Base-by-base conservation (phyloP, 116 monocot genomes). In the Phalaenopsis hybrid region DNA sequence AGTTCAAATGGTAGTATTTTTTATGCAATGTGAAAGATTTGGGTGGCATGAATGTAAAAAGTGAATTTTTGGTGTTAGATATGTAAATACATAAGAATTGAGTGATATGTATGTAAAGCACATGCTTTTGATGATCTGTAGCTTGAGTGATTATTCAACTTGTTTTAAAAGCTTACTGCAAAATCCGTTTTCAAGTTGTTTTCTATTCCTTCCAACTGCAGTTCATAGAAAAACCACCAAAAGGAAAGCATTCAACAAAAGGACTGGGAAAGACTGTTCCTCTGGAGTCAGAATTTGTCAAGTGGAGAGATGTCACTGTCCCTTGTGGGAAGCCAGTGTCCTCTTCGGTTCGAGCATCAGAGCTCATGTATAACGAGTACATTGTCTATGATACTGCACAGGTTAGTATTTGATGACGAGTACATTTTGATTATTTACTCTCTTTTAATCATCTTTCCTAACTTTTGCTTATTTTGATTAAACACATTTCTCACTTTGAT, bases 351-450 rank as follows among this genome's bases (percentile, higher is more conserved):
- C 84, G 87, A 75, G 83, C 85, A 23, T 87, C 94, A 0, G 94
- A 94, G 81, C 90, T 98, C n/a, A 17, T 98, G 59, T 94, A 98
- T 80, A 98, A 94, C 28, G 97, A 98, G 81, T 98, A 94, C 75
- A 98, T 98, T 52, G 97, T 98, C 43, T 98, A 98, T 76, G 69
- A 93, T 85, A 94, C 89, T 13, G 83, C 89, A 57, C 97, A 98
- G 94, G 97, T 91, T 82, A n/a, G 88, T 81, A 16, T 63, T 63
- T 52, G 52, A 52, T 52, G 15, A 52, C 52, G 11, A 11, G 13
- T n/a, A n/a, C 8, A 9, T 50, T 50, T 50, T 50, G 50, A 9
- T 9, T 10, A 46, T 46, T 46, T 46, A 46, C 9, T 50, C 11
- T 9, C 9, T 8, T 50, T 50, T 50, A 6, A 9, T 50, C 8